These are phyloP conservation scores for Endothia cerciana DNA, from an alignment of 2,329 filamentous ascomycete genomes.

Conservation along the genomic window DNA sequence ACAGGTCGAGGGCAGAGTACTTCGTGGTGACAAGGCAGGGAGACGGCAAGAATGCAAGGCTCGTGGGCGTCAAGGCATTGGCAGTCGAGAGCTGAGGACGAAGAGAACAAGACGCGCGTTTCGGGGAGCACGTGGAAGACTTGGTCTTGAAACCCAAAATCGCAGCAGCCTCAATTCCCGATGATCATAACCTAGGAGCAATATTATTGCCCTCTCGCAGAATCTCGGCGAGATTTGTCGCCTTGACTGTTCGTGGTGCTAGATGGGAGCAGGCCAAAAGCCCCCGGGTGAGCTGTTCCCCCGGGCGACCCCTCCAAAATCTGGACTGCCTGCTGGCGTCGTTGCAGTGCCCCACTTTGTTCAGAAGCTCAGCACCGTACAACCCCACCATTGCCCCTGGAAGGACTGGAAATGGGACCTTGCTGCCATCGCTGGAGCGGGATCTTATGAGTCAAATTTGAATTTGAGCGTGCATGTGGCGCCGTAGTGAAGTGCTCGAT, in stretches of 20 bases:
- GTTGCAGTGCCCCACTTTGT: background rate
- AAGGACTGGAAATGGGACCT: background rate
- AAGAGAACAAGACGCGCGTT: background rate
- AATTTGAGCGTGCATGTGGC: background rate
- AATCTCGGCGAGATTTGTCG: background rate
- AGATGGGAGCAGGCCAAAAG: background rate
- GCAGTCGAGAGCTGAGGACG: conserved; percentile 69
- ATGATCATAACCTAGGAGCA: background rate
- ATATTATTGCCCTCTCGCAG: background rate
- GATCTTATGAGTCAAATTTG: conserved; percentile 15
- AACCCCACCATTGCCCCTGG: conserved; percentile 5
- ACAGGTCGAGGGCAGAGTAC: conserved; percentile 72
- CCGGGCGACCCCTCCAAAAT: background rate
- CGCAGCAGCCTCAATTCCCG: background rate
- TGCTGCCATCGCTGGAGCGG: background rate
- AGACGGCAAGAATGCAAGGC: conserved; percentile 56
- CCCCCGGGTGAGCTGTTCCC: background rate
- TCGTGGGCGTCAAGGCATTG: conserved; percentile 80
- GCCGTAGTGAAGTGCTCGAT: background rate
- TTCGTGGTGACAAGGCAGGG: conserved; percentile 72
- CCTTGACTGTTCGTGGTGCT: conserved; percentile 8
- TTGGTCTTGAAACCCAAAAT: background rate
- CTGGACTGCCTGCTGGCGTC: background rate
- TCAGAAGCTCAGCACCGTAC: background rate
- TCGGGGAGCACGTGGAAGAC: background rate